These are phyloP conservation scores for Nemania diffusa DNA, from an alignment of 2,329 filamentous ascomycete species.

Conservation along the genomic window DNA sequence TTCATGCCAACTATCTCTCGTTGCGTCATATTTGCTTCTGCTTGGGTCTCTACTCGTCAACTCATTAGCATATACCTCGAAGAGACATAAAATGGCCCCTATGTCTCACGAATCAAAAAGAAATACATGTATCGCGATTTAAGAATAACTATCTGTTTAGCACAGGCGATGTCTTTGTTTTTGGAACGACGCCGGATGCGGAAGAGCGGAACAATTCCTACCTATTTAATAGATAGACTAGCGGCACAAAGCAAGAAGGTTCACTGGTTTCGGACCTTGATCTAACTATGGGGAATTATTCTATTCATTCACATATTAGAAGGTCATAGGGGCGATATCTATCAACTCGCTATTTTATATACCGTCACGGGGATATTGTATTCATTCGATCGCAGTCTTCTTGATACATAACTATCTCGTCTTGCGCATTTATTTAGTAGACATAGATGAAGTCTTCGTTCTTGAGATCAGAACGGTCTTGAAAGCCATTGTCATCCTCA, in stretches of 20 bases:
- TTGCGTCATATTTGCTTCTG: slow-evolving; percentile 11
- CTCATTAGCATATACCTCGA: not conserved
- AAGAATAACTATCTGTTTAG: not conserved
- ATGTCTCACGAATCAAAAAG: not conserved
- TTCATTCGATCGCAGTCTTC: not conserved
- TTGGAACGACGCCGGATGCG: slow-evolving; percentile 15
- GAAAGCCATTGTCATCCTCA: slow-evolving; percentile 60
- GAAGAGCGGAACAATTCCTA: not conserved
- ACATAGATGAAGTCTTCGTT: slow-evolving; percentile 74
- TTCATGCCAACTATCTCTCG: not conserved
- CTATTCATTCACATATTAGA: too few relatives aligned
- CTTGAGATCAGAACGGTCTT: slow-evolving; percentile 71
- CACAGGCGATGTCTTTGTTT: slow-evolving; percentile 9
- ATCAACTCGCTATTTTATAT: too few relatives aligned
- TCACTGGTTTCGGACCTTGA: slow-evolving; percentile 2
- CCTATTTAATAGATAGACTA: not conserved
- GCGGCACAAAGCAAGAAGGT: not conserved
- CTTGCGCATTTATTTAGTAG: slow-evolving; percentile 34
- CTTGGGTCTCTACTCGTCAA: not conserved
- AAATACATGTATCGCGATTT: not conserved
- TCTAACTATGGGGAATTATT: too few relatives aligned
- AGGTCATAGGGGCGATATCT: too few relatives aligned
- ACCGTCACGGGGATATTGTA: not conserved
- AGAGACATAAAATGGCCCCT: not conserved
- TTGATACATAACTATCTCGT: too few relatives aligned